phyloP scores from a whole-genome alignment of 2,329 filamentous ascomycete genomes.

The Zalaria sp. region DNA sequence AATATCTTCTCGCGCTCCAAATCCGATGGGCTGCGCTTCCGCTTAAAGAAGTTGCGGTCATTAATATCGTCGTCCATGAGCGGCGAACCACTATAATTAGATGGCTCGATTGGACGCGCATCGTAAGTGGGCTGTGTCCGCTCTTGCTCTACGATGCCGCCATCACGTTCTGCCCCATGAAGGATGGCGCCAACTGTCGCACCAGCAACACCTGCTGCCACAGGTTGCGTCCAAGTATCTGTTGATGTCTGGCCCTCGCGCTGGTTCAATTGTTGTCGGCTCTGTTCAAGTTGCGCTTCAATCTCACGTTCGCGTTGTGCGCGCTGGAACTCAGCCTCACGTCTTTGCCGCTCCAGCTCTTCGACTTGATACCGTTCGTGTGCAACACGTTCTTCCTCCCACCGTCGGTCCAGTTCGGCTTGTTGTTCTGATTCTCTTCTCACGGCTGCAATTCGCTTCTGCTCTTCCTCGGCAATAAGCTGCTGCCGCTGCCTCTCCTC shows the following conservation, averaged over 20 bases:
- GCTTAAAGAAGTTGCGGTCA: constrained; percentile 30
- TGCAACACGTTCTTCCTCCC: constrained; percentile 11
- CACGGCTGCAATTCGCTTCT: constrained; percentile 1
- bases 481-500: constrained; percentile 5
- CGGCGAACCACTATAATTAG: constrained; percentile 20
- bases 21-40: constrained; percentile 14
- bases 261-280: neutral
- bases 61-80: constrained; percentile 32
- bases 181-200: constrained; percentile 16
- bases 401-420: constrained; percentile 6
- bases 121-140: neutral
- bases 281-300: constrained; percentile 6
- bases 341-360: constrained; percentile 1
- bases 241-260: neutral
- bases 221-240: constrained; percentile 20
- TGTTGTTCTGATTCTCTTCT: constrained; percentile 7
- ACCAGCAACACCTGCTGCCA: constrained; percentile 19
- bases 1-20: constrained; percentile 21
- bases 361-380: constrained; percentile 10
- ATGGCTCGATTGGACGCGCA: constrained; percentile 14
- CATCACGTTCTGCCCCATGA: constrained; percentile 11
- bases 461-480: constrained; percentile 1
- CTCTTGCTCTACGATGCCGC: neutral
- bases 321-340: constrained; percentile 7
- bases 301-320: constrained; percentile 9